phyloP scores from a whole-genome alignment of 2,329 filamentous ascomycete species.

The Eutypa lata region DNA sequence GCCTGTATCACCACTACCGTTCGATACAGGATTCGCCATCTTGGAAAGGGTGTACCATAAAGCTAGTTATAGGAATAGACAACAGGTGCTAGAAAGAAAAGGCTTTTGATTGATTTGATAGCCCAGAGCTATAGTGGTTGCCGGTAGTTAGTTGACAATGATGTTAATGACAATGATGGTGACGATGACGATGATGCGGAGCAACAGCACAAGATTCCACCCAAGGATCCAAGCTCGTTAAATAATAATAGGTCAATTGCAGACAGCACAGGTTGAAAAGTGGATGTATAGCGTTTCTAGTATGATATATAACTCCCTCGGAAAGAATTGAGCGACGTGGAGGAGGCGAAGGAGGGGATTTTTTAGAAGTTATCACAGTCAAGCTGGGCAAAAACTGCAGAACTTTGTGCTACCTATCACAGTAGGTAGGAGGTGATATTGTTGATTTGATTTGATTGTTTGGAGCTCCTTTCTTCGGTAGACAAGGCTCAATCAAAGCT shows the following conservation, averaged over 20 bases:
- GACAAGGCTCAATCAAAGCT: background rate
- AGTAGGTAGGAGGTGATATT: too few relatives aligned
- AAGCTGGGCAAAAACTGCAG: too few relatives aligned
- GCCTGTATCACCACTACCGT: background rate
- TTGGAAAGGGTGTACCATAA: background rate
- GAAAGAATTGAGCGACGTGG: background rate
- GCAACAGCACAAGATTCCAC: too few relatives aligned
- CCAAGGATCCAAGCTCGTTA: too few relatives aligned
- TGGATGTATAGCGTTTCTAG: background rate
- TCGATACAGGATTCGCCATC: background rate
- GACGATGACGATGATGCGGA: too few relatives aligned
- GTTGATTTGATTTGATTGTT: too few relatives aligned
- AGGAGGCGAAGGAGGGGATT: background rate
- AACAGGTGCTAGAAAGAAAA: background rate
- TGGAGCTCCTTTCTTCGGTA: background rate
- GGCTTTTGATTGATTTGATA: background rate
- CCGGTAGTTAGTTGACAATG: background rate
- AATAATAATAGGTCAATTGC: background rate
- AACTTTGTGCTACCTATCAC: too few relatives aligned
- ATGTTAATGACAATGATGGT: too few relatives aligned
- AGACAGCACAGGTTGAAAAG: background rate
- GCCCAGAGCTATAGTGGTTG: background rate
- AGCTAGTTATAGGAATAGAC: background rate
- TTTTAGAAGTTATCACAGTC: background rate
- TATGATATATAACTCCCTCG: background rate